These are phyloP conservation scores for Eucalyptus globulus DNA, from an alignment of 345 rosid genomes.

Conservation along the genomic window DNA sequence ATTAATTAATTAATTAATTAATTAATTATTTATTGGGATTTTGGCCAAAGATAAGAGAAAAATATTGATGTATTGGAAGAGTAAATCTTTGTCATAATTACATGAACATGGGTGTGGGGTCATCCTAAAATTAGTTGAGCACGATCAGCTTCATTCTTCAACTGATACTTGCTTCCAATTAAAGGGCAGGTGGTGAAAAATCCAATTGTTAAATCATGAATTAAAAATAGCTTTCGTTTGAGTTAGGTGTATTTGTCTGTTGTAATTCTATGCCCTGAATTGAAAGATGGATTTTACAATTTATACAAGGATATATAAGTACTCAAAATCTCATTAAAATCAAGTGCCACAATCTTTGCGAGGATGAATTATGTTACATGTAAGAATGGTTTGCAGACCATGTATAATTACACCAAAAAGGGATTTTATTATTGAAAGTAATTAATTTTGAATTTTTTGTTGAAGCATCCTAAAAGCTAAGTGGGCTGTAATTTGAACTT, in stretches of 20 bases:
- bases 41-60: not conserved
- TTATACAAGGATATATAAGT: too few species aligned
- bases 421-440: not conserved
- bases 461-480: not conserved
- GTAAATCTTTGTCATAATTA: not conserved
- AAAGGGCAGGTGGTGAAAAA: fast-evolving
- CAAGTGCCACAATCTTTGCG: fast-evolving
- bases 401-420: not conserved
- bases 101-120: not conserved
- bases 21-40: not conserved
- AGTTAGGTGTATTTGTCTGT: not conserved
- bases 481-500: not conserved
- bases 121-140: not conserved
- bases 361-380: not conserved
- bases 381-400: fast-evolving
- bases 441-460: not conserved
- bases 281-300: not conserved
- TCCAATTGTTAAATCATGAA: fast-evolving
- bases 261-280: not conserved
- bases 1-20: not conserved
- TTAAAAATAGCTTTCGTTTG: not conserved
- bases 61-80: not conserved
- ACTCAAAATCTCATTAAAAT: not conserved
- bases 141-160: fast-evolving
- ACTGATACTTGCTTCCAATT: not conserved